Evolutionary conservation across 176 grass and related monocot species (phyloP).

Genomic region (Melocanna baccifera): DNA sequence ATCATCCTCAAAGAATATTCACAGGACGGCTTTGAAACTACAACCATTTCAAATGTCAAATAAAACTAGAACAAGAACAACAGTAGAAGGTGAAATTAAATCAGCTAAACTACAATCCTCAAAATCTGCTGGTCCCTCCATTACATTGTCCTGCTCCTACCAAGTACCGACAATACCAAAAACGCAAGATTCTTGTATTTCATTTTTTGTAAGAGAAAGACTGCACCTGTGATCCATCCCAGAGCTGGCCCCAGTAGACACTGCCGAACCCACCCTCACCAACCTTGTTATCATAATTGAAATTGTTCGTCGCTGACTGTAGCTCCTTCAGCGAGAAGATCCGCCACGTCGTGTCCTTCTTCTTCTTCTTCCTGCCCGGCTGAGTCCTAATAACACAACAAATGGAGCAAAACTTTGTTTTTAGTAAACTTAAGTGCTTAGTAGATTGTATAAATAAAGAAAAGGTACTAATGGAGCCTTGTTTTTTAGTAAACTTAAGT

Average conservation of each 20-base stretch:
- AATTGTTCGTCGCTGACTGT: slow-evolving; percentile 78
- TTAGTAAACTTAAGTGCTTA: background rate
- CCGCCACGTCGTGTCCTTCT: slow-evolving; percentile 52
- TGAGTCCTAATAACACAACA: slow-evolving; percentile 42
- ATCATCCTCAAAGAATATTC: slow-evolving; percentile 22
- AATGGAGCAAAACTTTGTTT: background rate
- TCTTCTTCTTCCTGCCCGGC: slow-evolving; percentile 66
- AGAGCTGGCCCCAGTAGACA: slow-evolving; percentile 96
- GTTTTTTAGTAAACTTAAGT: background rate
- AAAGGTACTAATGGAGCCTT: background rate
- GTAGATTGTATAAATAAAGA: background rate
- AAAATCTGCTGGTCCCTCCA: background rate
- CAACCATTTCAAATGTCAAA: slow-evolving; percentile 9
- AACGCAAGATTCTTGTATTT: background rate
- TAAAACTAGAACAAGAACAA: background rate
- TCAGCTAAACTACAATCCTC: slow-evolving; percentile 25
- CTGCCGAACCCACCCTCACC: slow-evolving; percentile 91
- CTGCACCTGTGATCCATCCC: slow-evolving; percentile 85
- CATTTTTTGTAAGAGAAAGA: background rate
- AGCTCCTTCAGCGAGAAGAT: slow-evolving; percentile 90
- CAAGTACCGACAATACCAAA: background rate
- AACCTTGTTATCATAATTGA: slow-evolving; percentile 97
- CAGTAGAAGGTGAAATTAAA: background rate
- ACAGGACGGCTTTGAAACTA: background rate
- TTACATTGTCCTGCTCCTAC: background rate